Evolutionary conservation across 768 basidiomycete species (phyloP).

Genomic region (Chlorophyllum brunneum): DNA sequence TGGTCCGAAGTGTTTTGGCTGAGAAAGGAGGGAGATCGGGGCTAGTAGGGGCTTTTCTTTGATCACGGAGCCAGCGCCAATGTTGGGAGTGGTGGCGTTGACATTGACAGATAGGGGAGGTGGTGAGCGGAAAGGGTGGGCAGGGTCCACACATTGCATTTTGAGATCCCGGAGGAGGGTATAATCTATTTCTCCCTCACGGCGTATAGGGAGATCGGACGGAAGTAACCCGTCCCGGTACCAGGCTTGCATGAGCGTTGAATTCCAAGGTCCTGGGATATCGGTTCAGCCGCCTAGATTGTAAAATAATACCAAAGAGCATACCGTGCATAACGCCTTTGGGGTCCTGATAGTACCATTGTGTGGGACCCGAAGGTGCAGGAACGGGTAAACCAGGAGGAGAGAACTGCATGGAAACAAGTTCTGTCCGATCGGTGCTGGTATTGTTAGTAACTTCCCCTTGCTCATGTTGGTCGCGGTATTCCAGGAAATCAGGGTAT

Average conservation of each 20-base stretch:
- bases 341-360: conserved; percentile 84
- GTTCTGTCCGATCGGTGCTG: conserved; percentile 11
- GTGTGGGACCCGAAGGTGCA: conserved; percentile 58
- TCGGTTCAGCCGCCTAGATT: neutral
- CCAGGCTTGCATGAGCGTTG: conserved; percentile 87
- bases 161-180: conserved; percentile 70
- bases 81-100: conserved; percentile 32
- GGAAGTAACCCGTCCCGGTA: conserved; percentile 82
- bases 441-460: conserved; percentile 36
- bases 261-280: conserved; percentile 75
- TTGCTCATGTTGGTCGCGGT: conserved; percentile 61
- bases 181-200: conserved; percentile 70
- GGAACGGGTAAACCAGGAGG: conserved; percentile 81
- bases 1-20: conserved; percentile 81
- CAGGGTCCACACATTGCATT: conserved; percentile 77
- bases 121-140: conserved; percentile 64
- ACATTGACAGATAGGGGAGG: conserved; percentile 20
- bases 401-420: conserved; percentile 64
- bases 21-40: conserved; percentile 74
- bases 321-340: conserved; percentile 76
- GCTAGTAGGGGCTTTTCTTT: conserved; percentile 56
- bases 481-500: conserved; percentile 74
- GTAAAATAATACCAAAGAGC: conserved; percentile 21
- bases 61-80: conserved; percentile 16
- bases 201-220: conserved; percentile 74